phyloP scores from a whole-genome alignment of 257 asterid species.

The Petunia secreta region DNA sequence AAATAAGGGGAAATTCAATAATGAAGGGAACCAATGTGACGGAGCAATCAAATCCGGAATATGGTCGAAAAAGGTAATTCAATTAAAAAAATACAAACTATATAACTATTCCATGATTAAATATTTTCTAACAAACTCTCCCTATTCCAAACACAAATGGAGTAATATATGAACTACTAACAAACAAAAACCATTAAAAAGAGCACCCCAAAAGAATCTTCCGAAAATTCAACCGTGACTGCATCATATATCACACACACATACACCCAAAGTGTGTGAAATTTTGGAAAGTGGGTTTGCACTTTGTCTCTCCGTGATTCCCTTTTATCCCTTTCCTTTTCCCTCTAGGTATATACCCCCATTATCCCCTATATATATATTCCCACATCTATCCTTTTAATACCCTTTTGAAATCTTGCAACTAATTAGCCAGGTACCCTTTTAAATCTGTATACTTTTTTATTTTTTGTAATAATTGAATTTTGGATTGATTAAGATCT shows the following conservation, averaged over 20 bases:
- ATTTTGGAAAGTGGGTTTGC: neutral
- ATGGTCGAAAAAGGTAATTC: neutral
- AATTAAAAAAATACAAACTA: neutral
- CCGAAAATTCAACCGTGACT: neutral
- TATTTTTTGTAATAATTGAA: neutral
- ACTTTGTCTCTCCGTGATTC: neutral
- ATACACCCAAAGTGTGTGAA: neutral
- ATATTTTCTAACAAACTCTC: too few species aligned
- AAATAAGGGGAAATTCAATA: neutral
- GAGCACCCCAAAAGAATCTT: neutral
- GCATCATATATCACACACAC: neutral
- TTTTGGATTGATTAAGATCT: constrained; percentile 10
- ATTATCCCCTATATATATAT: neutral
- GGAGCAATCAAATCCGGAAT: too few species aligned
- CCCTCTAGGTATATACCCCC: neutral
- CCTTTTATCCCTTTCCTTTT: neutral
- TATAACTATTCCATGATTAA: neutral
- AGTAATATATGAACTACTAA: neutral
- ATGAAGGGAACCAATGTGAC: neutral
- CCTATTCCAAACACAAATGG: neutral
- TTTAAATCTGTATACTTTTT: neutral
- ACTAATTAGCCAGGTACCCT: neutral
- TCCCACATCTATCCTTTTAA: neutral
- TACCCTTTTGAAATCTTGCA: constrained; percentile 14
- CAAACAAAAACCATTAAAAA: neutral